Evolutionary conservation across 2,329 filamentous ascomycete genomes (phyloP), one percentile per base, ranked within the genome.

Genomic region (Xylariomycetidae sp.): DNA sequence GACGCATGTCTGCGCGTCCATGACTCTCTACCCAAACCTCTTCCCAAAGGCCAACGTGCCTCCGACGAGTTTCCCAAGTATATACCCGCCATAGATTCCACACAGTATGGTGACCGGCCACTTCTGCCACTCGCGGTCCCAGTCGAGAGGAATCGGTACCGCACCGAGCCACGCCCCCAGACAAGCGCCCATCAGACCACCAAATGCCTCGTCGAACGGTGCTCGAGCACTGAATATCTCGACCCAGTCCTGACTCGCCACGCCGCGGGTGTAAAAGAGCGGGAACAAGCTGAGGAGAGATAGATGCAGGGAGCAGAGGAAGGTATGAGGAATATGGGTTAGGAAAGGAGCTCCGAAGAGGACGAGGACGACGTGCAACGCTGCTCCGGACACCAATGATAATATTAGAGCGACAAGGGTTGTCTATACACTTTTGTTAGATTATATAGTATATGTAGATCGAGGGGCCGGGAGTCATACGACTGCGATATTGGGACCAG

Each of bases 71-170:
- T 84, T 82, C 2, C 88, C 88, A 10, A 86, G 45, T 1, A 77
- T 69, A 59, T 85, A 88, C 1, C 92, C 92, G 5, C 77, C 62
- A 60, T 94, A 97, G 13, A 85, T 71, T 3, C 92, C 92, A 2
- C 77, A 80, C 4, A 97, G 63, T 38, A 98, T 85, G 0, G 92
- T 98, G 30, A 97, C 82, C 0, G 92, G 92, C 85, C 90, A 98
- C 59, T 83, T 86, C 74, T 98, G 92, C 92, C 92, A 98, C 49
- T 94, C 88, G n/a, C 92, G 80, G 59, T 98, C 92, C 90, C 90
- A 97, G 59, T 98, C 92, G 46, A 98, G 67, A 2, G 92, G 92
- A 49, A 98, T 97, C 0, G 94, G 92, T 33, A 97, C 79, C 6
- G 92, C 92, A 4, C 92, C 92, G 26, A 95, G 65, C 92, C 92